Evolutionary conservation across 208 protist genomes (phyloP).

Genomic region (Acanthamoeba castellanii): DNA sequence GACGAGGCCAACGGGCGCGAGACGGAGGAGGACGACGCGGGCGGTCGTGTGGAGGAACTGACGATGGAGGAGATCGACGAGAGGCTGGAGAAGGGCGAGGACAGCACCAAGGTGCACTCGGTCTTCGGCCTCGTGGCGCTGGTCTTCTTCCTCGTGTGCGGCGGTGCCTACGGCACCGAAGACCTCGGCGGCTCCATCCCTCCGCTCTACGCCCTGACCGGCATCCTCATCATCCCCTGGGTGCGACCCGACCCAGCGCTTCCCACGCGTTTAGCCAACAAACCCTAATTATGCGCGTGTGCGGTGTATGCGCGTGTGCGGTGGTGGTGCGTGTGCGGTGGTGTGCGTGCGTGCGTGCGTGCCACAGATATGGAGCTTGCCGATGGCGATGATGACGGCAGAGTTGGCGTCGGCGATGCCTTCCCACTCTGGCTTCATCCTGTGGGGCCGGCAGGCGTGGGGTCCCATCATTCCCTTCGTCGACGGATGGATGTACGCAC

Average conservation of each 20-base stretch:
- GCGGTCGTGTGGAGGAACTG: background rate
- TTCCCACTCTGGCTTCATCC: constrained; percentile 61
- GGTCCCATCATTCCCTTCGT: constrained; percentile 53
- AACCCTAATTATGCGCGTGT: too few relatives aligned
- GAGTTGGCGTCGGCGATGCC: constrained; percentile 45
- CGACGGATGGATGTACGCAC: constrained; percentile 47
- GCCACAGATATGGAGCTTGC: constrained; percentile 52
- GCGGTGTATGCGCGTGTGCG: background rate
- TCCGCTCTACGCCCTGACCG: constrained; percentile 7
- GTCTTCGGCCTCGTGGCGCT: constrained; percentile 28
- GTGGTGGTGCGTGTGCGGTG: background rate
- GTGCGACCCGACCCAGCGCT: background rate
- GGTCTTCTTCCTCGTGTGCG: constrained; percentile 71
- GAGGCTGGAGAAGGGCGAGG: background rate
- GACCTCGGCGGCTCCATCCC: constrained; percentile 55
- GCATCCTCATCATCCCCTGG: constrained; percentile 59
- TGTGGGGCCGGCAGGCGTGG: constrained; percentile 57
- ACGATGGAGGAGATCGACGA: background rate
- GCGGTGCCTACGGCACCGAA: constrained; percentile 60
- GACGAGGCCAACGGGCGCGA: background rate
- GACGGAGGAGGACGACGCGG: background rate
- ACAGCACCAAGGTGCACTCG: background rate
- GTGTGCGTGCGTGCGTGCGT: background rate
- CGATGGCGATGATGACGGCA: constrained; percentile 63
- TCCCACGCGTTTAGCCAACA: background rate